Conservation (phyloP, 345 rosid species). For the Gossypium longicalyx region DNA sequence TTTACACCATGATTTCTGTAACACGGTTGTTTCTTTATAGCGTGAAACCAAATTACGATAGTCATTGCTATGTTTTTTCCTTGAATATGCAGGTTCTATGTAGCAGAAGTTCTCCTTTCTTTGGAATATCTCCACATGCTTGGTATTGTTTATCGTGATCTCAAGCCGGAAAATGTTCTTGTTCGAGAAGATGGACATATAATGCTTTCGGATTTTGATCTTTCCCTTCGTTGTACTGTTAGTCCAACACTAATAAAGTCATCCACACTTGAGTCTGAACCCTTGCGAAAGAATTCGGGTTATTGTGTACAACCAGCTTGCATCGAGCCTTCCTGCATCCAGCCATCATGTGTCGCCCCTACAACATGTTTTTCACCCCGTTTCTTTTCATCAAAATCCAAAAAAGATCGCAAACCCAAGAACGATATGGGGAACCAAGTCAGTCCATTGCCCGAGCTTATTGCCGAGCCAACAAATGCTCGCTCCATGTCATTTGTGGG, state of each 20-base stretch:
- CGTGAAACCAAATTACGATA: not conserved
- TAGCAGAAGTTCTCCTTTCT: constrained; percentile 78
- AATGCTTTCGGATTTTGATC: constrained; percentile 89
- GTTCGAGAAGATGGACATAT: constrained; percentile 89
- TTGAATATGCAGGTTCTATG: constrained; percentile 55
- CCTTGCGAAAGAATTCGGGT: constrained; percentile 45
- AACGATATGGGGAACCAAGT: constrained; percentile 53
- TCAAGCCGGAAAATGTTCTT: constrained; percentile 85
- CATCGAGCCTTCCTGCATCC: constrained; percentile 45
- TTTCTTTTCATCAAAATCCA: constrained; percentile 50
- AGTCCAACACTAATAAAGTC: constrained; percentile 57
- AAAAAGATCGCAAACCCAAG: constrained; percentile 47
- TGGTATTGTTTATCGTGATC: constrained; percentile 77
- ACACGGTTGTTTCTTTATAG: not conserved
- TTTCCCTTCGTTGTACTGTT: constrained; percentile 63
- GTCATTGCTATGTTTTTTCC: constrained; percentile 5
- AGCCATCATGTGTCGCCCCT: constrained; percentile 57
- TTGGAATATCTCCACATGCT: constrained; percentile 88
- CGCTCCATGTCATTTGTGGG: constrained; percentile 91
- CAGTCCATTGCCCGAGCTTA: constrained; percentile 72
- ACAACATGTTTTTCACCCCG: constrained; percentile 60
- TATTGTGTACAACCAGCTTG: constrained; percentile 62
- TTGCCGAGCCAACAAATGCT: constrained; percentile 83
- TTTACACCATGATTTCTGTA: not conserved
- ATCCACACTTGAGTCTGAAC: constrained; percentile 39